phyloP scores from a whole-genome alignment of 768 basidiomycete species.

The Ramaria sp. region DNA sequence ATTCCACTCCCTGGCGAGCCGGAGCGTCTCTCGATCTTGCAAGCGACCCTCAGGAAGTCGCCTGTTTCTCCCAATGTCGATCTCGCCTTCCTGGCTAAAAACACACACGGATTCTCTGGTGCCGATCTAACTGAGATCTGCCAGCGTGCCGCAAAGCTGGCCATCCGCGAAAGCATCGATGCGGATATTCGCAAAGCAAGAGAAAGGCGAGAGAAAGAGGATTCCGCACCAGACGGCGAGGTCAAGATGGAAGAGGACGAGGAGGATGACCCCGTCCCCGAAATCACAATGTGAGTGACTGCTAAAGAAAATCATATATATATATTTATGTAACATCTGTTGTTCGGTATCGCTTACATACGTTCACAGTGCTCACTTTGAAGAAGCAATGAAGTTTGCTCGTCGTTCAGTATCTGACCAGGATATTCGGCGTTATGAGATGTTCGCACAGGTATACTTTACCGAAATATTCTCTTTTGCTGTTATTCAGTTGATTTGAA shows the following conservation, averaged over 20 bases:
- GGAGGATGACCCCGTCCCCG: constrained; percentile 83
- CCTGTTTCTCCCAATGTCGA: constrained; percentile 79
- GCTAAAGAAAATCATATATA: no score
- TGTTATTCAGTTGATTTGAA: constrained; percentile 8
- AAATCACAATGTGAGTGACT: constrained; percentile 58
- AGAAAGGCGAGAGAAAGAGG: constrained; percentile 75
- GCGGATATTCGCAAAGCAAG: constrained; percentile 72
- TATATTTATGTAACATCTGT: background rate
- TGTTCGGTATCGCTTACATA: constrained; percentile 3
- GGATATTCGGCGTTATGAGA: constrained; percentile 96
- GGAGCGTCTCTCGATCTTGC: constrained; percentile 85
- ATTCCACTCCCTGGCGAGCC: constrained; percentile 95
- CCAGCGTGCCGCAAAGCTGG: constrained; percentile 93
- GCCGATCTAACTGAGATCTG: constrained; percentile 99
- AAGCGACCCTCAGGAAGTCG: constrained; percentile 84
- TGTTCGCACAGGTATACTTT: constrained; percentile 73
- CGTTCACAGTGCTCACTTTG: constrained; percentile 76
- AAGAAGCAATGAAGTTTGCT: constrained; percentile 97
- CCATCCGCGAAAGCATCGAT: constrained; percentile 92
- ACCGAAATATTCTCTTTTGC: constrained; percentile 8
- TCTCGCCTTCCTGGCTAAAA: constrained; percentile 77
- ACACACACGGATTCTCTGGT: constrained; percentile 97
- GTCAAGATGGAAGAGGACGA: constrained; percentile 62
- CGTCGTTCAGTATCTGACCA: constrained; percentile 94
- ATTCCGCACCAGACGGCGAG: constrained; percentile 51